phyloP scores from a whole-genome alignment of 495 filamentous ascomycete genomes.

The Massariosphaeria phaeospora region DNA sequence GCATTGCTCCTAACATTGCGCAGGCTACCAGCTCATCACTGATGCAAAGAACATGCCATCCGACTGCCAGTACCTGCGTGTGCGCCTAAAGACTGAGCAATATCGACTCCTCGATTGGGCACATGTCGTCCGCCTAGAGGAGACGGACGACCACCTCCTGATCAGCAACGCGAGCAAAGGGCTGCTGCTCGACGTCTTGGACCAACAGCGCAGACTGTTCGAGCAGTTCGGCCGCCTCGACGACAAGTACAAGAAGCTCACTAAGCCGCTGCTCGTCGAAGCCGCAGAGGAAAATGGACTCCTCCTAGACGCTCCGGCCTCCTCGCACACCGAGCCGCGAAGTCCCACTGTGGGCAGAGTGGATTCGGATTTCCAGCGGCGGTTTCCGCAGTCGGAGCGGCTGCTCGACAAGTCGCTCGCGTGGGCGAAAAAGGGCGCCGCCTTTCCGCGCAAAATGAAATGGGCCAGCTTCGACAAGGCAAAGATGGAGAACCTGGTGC shows the following conservation, averaged over 20 bases:
- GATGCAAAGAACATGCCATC: slow-evolving; percentile 36
- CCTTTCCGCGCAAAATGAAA: slow-evolving; percentile 22
- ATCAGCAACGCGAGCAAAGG: slow-evolving; percentile 34
- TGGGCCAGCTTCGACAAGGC: slow-evolving; percentile 33
- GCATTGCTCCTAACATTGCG: not conserved
- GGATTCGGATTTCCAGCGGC: slow-evolving; percentile 26
- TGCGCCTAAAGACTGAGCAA: slow-evolving; percentile 35
- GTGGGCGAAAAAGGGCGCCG: slow-evolving; percentile 23
- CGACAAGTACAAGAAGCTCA: slow-evolving; percentile 32
- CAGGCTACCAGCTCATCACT: slow-evolving; percentile 35
- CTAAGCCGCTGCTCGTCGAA: slow-evolving; percentile 28
- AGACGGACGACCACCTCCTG: slow-evolving; percentile 30
- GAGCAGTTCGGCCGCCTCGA: slow-evolving; percentile 32
- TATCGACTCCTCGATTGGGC: slow-evolving; percentile 37
- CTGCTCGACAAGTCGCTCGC: slow-evolving; percentile 30
- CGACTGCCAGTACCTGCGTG: slow-evolving; percentile 32
- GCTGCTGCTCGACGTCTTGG: slow-evolving; percentile 31
- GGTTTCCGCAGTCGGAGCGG: slow-evolving; percentile 31
- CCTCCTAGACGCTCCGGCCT: slow-evolving; percentile 20
- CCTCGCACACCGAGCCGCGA: slow-evolving; percentile 16
- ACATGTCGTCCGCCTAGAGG: slow-evolving; percentile 30
- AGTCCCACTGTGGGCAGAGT: slow-evolving; percentile 17
- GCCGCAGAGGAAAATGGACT: slow-evolving; percentile 14
- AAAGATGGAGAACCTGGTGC: slow-evolving; percentile 31
- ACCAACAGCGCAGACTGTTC: slow-evolving; percentile 33